phyloP scores from a whole-genome alignment of 192 early-diverging fungal species.

The Gonapodya prolifera region DNA sequence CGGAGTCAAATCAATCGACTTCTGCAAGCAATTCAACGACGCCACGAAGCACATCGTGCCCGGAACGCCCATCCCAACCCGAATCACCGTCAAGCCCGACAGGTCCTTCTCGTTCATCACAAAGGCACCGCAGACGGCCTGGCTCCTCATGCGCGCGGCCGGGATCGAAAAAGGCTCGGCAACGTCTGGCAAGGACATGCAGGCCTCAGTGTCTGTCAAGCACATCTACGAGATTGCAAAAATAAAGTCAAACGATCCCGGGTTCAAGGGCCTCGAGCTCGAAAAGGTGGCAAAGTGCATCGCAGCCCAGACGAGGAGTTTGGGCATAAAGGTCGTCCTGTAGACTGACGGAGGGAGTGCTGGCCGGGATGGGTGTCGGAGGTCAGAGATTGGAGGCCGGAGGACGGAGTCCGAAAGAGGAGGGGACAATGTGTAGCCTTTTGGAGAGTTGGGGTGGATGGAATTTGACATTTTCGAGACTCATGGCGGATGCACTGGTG shows the following conservation, averaged over 20 bases:
- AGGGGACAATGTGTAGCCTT: too few species aligned
- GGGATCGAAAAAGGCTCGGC: slow-evolving; percentile 75
- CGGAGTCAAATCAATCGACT: slow-evolving; percentile 96
- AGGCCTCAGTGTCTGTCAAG: slow-evolving; percentile 76
- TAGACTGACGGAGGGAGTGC: slow-evolving; percentile 19
- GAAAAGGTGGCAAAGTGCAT: slow-evolving; percentile 58
- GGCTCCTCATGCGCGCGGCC: slow-evolving; percentile 75
- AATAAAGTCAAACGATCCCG: slow-evolving; percentile 73
- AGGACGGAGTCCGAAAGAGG: too few species aligned
- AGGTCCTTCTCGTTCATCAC: slow-evolving; percentile 80
- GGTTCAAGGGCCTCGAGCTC: slow-evolving; percentile 55
- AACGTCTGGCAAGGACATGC: slow-evolving; percentile 60
- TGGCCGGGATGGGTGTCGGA: not conserved
- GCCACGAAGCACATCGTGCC: slow-evolving; percentile 68
- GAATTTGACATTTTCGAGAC: too few species aligned
- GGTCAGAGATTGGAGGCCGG: too few species aligned
- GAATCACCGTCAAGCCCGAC: slow-evolving; percentile 81
- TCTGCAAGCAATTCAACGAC: slow-evolving; percentile 97
- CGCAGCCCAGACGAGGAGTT: slow-evolving; percentile 60
- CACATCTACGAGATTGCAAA: slow-evolving; percentile 91
- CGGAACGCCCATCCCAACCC: slow-evolving; percentile 71
- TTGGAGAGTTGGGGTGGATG: too few species aligned
- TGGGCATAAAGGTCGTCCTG: slow-evolving; percentile 76
- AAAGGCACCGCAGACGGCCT: slow-evolving; percentile 77
- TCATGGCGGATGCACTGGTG: too few species aligned